phyloP scores from a whole-genome alignment of 257 asterid species.

The Solanum bukasovii region DNA sequence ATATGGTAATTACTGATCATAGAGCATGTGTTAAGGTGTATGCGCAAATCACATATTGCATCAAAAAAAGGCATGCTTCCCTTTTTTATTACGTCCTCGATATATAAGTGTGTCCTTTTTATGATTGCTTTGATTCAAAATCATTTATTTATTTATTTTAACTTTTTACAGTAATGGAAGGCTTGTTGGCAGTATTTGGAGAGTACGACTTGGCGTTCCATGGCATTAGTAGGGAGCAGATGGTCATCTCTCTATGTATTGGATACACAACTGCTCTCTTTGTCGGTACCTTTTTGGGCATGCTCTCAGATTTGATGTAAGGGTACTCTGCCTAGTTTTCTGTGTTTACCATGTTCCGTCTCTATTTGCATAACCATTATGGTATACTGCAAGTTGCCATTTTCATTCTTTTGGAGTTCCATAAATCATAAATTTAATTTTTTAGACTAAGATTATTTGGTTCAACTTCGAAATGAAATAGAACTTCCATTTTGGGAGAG shows the following conservation, averaged over 20 bases:
- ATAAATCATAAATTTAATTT: not conserved
- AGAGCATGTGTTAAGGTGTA: not conserved
- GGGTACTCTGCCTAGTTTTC: slow-evolving; percentile 4
- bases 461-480: not conserved
- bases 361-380: not conserved
- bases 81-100: not conserved
- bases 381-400: not conserved
- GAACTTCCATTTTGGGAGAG: not conserved
- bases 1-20: not conserved
- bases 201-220: slow-evolving; percentile 63
- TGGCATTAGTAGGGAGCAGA: slow-evolving; percentile 56
- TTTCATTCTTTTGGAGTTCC: not conserved
- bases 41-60: not conserved
- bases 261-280: slow-evolving; percentile 55
- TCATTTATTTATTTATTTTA: not conserved
- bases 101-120: not conserved
- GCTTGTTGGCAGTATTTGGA: slow-evolving; percentile 72
- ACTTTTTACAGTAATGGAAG: slow-evolving; percentile 46
- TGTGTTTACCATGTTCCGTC: not conserved
- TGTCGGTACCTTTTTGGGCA: slow-evolving; percentile 60
- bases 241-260: slow-evolving; percentile 41
- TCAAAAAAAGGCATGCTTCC: not conserved
- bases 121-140: not conserved
- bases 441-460: not conserved
- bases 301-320: slow-evolving; percentile 74